Conservation (phyloP, 805 yeast genomes). For the Ogataea saltuana region DNA sequence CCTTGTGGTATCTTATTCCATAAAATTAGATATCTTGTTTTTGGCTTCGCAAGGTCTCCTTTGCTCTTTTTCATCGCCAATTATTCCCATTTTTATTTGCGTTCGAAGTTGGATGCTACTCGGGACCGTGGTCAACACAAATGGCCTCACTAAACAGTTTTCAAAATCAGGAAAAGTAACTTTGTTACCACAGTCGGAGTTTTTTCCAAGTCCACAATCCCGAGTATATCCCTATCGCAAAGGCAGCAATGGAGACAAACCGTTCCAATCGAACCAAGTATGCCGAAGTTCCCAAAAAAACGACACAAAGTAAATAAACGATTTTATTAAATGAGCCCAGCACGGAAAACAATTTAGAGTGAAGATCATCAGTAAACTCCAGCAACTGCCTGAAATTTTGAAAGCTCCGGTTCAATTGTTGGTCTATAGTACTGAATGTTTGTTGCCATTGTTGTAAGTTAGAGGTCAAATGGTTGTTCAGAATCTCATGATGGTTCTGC, state of each 20-base stretch:
- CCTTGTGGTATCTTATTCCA: no score
- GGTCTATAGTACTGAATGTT: constrained; percentile 4
- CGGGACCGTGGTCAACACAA: no score
- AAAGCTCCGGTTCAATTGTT: constrained; percentile 8
- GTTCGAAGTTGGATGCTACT: no score
- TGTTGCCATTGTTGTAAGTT: constrained; percentile 9
- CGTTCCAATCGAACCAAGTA: neutral
- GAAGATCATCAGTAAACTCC: constrained; percentile 5
- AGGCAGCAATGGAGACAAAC: neutral
- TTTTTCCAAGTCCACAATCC: neutral
- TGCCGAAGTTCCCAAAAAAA: neutral
- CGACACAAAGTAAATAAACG: constrained; percentile 2
- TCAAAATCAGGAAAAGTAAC: no score
- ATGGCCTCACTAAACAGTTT: neutral
- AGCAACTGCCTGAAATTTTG: constrained; percentile 12
- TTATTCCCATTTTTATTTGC: no score
- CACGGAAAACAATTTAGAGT: neutral
- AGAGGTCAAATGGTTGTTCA: neutral
- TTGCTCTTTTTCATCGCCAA: no score
- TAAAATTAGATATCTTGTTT: no score
- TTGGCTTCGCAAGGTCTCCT: no score
- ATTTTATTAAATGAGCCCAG: constrained; percentile 4
- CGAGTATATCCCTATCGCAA: neutral
- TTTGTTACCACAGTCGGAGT: no score
- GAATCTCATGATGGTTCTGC: constrained; percentile 1